Evolutionary conservation across 768 basidiomycete genomes (phyloP), one percentile per base, ranked within the genome.

Genomic region (Suillus plorans): DNA sequence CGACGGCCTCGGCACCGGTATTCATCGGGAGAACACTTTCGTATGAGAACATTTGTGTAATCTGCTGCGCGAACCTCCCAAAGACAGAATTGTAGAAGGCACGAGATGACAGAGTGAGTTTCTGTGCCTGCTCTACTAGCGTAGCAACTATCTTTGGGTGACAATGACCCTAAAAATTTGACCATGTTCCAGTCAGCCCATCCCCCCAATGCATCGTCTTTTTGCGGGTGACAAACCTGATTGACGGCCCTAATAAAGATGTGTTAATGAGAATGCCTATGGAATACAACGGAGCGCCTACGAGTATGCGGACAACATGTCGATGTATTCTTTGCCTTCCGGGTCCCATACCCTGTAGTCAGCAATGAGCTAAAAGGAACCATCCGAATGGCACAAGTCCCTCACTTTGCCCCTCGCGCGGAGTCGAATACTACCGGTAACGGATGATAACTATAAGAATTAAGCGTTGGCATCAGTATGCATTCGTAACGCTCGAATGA

Each of bases 1-100:
- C 97, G 62, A 99, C 97, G 9, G 97, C 97, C 73, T 99, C 97
- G 1, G 95, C 95, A 55, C 97, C 97, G 1, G 97, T 99, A 83
- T 99, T 99, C 95, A 99, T 97, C 28, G 97, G 96, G 10, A 99
- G 82, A 2, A 97, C 94, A 89, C 95, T 95, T 67, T 97, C 96
- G 76, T 92, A 98, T 14, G 89, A 90, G 72, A 97, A 95, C 79
- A 92, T 85, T 64, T 86, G 80, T 1, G 91, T 94, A 65, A 98
- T 82, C 75, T 87, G 85, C 79, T 92, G 84, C 1, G 95, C 94
- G 76, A 95, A 99, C n/a, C 81, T 83, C 0, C 95, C 95, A 69
- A 99, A 93, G 67, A 90, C 84, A 56, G 89, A 89, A 71, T 97
- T 97, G 82, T 98, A 94, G 82, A 99, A 99, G 0, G 97, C 97